Conservation (phyloP, 495 filamentous ascomycete genomes). For the Aspergillus sclerotioniger region DNA sequence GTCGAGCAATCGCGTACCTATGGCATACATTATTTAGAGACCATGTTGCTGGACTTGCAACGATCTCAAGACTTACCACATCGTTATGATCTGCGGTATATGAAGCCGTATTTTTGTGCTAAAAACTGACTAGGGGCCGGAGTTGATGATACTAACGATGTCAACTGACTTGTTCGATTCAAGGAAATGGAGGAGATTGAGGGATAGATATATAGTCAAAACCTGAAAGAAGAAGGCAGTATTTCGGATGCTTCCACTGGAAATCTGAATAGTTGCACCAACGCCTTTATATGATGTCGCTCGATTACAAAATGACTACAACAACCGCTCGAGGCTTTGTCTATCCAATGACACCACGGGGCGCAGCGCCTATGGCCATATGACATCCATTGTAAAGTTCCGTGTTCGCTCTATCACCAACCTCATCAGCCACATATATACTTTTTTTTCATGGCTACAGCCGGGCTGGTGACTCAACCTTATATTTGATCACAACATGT, state of each 20-base stretch:
- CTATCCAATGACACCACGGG: background rate
- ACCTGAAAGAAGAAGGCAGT: no score
- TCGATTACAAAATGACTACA: background rate
- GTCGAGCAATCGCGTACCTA: conserved; percentile 35
- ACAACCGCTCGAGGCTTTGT: background rate
- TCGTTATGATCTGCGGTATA: background rate
- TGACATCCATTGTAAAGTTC: background rate
- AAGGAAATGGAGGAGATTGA: no score
- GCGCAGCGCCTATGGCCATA: background rate
- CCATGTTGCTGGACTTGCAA: background rate
- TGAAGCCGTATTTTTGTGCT: background rate
- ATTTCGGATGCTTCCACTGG: no score
- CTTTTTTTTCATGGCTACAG: background rate
- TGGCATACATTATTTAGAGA: background rate
- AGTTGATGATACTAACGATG: background rate
- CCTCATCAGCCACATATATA: background rate
- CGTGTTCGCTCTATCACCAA: background rate
- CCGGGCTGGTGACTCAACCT: background rate
- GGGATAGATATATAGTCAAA: no score
- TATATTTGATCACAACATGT: background rate
- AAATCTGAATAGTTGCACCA: background rate
- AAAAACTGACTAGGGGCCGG: background rate
- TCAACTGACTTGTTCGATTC: no score
- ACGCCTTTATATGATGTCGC: background rate
- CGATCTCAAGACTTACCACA: background rate